Percentiles rank a stretch among this genome's conserved stretches.
These are phyloP conservation scores for Myxozyma neotropica DNA, from an alignment of 805 yeast species.

Conservation along the genomic window DNA sequence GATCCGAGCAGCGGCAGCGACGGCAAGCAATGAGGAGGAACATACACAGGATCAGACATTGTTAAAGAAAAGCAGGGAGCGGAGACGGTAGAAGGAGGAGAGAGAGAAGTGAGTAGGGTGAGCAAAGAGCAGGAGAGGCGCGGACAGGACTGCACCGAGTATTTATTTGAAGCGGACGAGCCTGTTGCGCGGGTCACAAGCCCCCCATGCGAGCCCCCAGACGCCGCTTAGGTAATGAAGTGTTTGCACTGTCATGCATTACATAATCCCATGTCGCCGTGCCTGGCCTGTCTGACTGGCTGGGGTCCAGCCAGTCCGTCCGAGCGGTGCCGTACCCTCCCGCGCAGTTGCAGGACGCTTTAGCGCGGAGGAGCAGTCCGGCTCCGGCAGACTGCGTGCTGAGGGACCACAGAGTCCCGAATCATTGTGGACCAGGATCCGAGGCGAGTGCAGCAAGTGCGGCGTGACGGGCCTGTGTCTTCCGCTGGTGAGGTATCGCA, in stretches of 20 bases:
- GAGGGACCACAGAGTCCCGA: not conserved
- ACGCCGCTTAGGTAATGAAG: not conserved
- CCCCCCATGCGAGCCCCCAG: not conserved
- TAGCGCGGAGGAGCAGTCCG: too few species aligned
- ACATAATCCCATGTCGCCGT: not conserved
- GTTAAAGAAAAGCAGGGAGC: not conserved
- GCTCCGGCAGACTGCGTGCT: not conserved
- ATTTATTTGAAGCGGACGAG: slow-evolving; percentile 7
- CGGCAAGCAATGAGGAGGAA: slow-evolving; percentile 1
- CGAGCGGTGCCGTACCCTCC: too few species aligned
- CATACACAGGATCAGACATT: slow-evolving; percentile 35
- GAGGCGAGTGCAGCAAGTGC: not conserved
- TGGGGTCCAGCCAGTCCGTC: too few species aligned
- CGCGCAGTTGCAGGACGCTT: too few species aligned
- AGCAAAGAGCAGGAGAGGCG: not conserved
- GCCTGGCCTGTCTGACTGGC: too few species aligned
- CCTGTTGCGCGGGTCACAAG: not conserved
- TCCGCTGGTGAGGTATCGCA: not conserved
- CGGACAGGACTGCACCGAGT: slow-evolving; percentile 29
- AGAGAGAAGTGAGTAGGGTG: slow-evolving; percentile 2
- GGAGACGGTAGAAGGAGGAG: slow-evolving; percentile 1
- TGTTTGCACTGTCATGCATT: not conserved
- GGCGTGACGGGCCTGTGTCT: slow-evolving; percentile 14
- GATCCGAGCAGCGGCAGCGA: not conserved
- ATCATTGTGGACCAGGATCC: not conserved